phyloP scores from a whole-genome alignment of 2,329 filamentous ascomycete genomes.

The Neospermospora avenae region DNA sequence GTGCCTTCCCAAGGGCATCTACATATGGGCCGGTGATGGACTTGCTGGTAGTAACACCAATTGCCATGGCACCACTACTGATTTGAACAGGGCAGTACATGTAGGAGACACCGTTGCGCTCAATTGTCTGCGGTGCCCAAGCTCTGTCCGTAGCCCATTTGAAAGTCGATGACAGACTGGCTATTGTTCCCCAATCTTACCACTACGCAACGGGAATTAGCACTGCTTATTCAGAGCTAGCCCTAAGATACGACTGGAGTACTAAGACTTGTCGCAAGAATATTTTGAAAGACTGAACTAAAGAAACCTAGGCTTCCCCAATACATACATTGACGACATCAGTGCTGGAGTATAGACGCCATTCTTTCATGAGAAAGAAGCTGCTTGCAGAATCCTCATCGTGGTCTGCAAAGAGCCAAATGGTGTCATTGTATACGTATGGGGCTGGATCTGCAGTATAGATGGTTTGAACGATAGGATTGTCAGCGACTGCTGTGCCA shows the following conservation, averaged over 20 bases:
- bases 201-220: not conserved
- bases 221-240: too few species aligned
- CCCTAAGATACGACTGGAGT: too few species aligned
- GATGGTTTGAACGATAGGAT: not conserved
- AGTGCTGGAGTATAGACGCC: not conserved
- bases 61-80: not conserved
- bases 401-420: not conserved
- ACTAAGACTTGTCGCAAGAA: too few species aligned
- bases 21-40: not conserved
- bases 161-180: not conserved
- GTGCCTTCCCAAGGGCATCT: not conserved
- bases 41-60: not conserved
- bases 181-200: not conserved
- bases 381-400: not conserved
- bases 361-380: not conserved
- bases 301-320: too few species aligned
- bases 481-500: not conserved
- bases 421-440: not conserved
- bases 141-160: not conserved
- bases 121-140: not conserved
- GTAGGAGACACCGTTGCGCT: not conserved
- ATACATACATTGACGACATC: not conserved
- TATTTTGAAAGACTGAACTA: too few species aligned
- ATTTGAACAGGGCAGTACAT: not conserved
- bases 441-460: not conserved